Base-by-base conservation (phyloP, 495 filamentous ascomycete species). In the Lepraria neglecta region DNA sequence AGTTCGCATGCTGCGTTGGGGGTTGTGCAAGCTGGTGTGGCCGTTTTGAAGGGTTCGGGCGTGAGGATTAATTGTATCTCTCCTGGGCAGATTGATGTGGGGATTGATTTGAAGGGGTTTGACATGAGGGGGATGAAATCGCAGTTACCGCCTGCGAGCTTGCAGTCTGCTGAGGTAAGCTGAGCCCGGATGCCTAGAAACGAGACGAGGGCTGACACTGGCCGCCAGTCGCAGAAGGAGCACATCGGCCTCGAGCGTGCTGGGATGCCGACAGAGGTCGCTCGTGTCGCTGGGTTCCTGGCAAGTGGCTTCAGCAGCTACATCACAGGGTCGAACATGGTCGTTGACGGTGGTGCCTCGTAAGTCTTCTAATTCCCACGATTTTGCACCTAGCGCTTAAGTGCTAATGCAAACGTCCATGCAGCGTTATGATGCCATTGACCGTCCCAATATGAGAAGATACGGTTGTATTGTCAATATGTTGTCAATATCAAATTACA, bases 41-140 rank as follows among this genome's bases (percentile, higher is more conserved):
- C 79, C 2, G 76, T 79, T 42, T 65, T 85, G 53, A 84, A 82
- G 67, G 81, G 70, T 53, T 79, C 77, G 40, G 81, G 82, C 28
- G 78, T 86, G 30, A 69, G 83, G 53, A 82, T 85, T 60, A 86
- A 85, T 58, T 81, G 76, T 63, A 81, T 84, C 51, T 78, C 76
- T 17, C 75, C 78, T 5, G 82, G 82, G 9, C 78, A 83, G 68
- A 81, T 84, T 56, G 81, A 84, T 69, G 75, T 80, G 35, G 82
- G 82, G 0, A 76, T 83, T 33, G 79, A 83, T 65, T 68, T 83
- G 59, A 72, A 77, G 52, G 76, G 70, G 67, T 78, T 79, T 58
- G 80, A 82, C 60, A 77, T 78, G 76, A 66, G 73, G n/a, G 78
- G 79, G 19, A 77, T 82, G 78, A 74, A 72, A 30, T 66, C 72